Evolutionary conservation across 768 basidiomycete species (phyloP).

Genomic region (Bullera alba): DNA sequence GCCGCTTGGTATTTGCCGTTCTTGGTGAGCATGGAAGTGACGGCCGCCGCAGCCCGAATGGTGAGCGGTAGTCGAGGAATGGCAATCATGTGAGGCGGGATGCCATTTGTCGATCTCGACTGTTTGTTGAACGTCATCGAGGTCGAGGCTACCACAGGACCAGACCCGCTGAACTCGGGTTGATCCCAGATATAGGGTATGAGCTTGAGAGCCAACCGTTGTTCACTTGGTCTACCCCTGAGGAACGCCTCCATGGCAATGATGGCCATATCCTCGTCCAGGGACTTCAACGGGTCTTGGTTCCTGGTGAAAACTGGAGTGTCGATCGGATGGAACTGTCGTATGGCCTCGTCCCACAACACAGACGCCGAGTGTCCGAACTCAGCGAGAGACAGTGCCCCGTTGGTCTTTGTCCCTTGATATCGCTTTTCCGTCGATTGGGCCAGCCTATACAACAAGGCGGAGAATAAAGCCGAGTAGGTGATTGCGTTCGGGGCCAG

Average conservation of each 20-base stretch:
- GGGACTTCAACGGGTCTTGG: too few relatives aligned
- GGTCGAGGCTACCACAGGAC: neutral
- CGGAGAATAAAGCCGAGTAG: conserved; percentile 30
- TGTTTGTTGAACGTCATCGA: neutral
- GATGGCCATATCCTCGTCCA: conserved; percentile 17
- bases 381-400: neutral
- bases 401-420: neutral
- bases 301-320: neutral
- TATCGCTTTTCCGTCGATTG: neutral
- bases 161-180: conserved; percentile 9
- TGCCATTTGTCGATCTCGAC: neutral
- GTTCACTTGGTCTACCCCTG: conserved; percentile 10
- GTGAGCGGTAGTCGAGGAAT: conserved; percentile 18
- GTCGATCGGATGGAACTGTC: neutral
- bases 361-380: neutral
- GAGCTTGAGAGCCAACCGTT: conserved; percentile 12
- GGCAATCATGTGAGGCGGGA: neutral
- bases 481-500: conserved; percentile 29
- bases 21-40: conserved; percentile 15
- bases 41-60: conserved; percentile 23
- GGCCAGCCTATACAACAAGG: neutral
- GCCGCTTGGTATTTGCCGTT: conserved; percentile 14
- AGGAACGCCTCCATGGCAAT: conserved; percentile 9
- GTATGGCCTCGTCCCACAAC: neutral
- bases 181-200: conserved; percentile 16